phyloP scores from a whole-genome alignment of 1,284 basidiomycete species.

The Cryptococcus wingfieldii region DNA sequence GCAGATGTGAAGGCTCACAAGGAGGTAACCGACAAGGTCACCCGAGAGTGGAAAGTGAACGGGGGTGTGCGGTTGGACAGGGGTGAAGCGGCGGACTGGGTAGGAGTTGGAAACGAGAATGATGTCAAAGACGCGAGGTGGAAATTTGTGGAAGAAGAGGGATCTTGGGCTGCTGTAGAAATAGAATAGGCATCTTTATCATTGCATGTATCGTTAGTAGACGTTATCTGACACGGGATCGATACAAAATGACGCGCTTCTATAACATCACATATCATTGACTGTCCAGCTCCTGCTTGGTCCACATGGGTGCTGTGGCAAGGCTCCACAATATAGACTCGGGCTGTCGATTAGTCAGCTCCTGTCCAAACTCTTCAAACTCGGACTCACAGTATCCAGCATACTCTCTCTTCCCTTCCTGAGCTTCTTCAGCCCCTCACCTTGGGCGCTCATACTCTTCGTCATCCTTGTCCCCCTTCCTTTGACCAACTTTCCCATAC shows the following conservation, averaged over 20 bases:
- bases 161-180: no score
- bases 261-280: not conserved
- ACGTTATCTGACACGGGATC: no score
- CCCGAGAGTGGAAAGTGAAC: constrained; percentile 40
- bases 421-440: not conserved
- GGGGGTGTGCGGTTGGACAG: constrained; percentile 28
- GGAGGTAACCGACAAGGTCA: constrained; percentile 64
- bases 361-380: not conserved
- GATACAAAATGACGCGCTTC: no score
- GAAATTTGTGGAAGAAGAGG: not conserved
- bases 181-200: no score
- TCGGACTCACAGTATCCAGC: constrained; percentile 14
- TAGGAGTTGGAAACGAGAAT: constrained; percentile 22
- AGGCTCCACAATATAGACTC: constrained; percentile 24
- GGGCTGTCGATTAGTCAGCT: constrained; percentile 9
- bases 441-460: constrained; percentile 1
- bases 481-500: not conserved
- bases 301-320: constrained; percentile 25
- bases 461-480: not conserved
- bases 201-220: no score
- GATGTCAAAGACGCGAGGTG: not conserved
- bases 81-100: constrained; percentile 18
- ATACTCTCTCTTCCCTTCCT: constrained; percentile 10
- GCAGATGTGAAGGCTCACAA: constrained; percentile 64
- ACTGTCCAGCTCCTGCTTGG: not conserved